These are phyloP conservation scores for Senna tora DNA, from an alignment of 306 rosid species.

Conservation along the genomic window DNA sequence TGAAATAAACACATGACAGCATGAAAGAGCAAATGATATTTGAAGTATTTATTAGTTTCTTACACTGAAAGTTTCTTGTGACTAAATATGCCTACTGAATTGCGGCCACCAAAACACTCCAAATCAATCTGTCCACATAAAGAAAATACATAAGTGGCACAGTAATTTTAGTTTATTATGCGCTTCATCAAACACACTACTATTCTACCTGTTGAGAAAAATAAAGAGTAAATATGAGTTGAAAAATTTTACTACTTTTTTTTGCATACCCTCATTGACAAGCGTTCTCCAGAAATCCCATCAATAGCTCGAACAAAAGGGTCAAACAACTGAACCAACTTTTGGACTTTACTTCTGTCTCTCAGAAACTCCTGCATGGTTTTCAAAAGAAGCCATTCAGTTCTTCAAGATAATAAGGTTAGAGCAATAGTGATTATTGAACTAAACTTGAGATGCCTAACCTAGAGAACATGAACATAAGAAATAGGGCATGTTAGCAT, in stretches of 20 bases:
- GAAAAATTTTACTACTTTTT: background rate
- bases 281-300: constrained; percentile 85
- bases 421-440: background rate
- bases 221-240: background rate
- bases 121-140: constrained; percentile 70
- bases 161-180: background rate
- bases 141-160: background rate
- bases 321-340: constrained; percentile 75
- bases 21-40: background rate
- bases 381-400: constrained; percentile 13
- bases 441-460: background rate
- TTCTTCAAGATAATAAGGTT: constrained; percentile 12
- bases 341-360: constrained; percentile 73
- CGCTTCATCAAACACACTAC: constrained; percentile 25
- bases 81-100: constrained; percentile 73
- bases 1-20: background rate
- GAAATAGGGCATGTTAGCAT: background rate
- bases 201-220: background rate
- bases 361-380: constrained; percentile 72
- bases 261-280: constrained; percentile 88
- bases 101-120: constrained; percentile 83
- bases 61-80: constrained; percentile 78
- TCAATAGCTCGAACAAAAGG: constrained; percentile 85
- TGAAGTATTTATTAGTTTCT: constrained; percentile 15
- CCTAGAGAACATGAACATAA: background rate